phyloP scores from a whole-genome alignment of 805 yeast species.

The Millerozyma acaciae region DNA sequence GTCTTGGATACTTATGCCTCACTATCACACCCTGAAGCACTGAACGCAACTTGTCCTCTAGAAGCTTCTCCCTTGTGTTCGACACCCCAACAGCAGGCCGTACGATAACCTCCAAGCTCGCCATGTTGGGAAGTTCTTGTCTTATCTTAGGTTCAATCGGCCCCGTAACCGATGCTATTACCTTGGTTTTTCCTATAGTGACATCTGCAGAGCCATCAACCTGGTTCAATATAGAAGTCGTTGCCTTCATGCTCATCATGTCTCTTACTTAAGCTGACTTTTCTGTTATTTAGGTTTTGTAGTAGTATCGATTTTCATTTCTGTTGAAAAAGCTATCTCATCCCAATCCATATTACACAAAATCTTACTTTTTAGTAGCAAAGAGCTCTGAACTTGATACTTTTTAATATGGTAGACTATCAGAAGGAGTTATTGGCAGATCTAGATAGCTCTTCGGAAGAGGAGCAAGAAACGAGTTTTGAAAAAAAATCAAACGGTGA shows the following conservation, averaged over 20 bases:
- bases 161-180: conserved; percentile 79
- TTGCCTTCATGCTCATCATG: conserved; percentile 15
- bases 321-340: background rate
- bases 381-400: no score
- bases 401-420: conserved; percentile 23
- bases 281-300: no score
- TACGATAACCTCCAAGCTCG: conserved; percentile 73
- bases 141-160: conserved; percentile 82
- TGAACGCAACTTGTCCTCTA: conserved; percentile 67
- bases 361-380: background rate
- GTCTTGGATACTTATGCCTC: conserved; percentile 71
- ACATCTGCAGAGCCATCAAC: conserved; percentile 82
- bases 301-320: background rate
- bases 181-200: conserved; percentile 47
- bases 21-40: conserved; percentile 60
- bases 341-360: conserved; percentile 1
- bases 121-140: conserved; percentile 78
- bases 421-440: conserved; percentile 43
- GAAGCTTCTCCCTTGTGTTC: conserved; percentile 65
- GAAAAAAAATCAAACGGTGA: conserved; percentile 1
- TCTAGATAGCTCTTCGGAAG: conserved; percentile 27
- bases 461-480: conserved; percentile 4
- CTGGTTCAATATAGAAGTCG: conserved; percentile 39
- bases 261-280: background rate
- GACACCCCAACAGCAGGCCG: conserved; percentile 78